Conservation (phyloP, 106 monocot species). For the Hemerocallis citrina region DNA sequence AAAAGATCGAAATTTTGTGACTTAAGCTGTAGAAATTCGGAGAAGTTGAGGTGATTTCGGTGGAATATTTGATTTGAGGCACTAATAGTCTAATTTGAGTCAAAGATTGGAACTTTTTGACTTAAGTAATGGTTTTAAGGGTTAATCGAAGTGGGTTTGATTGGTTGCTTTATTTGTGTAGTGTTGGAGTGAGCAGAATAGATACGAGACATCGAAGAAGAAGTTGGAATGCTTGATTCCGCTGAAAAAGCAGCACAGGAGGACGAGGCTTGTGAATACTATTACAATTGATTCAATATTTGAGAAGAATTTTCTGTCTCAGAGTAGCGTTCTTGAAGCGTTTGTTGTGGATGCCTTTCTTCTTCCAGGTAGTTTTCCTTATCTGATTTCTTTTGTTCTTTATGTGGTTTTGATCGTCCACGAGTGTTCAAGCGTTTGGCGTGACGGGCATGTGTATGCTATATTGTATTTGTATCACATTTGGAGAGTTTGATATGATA, state of each 20-base stretch:
- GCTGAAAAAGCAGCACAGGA: conserved; percentile 37
- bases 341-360: conserved; percentile 63
- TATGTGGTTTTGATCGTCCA: neutral
- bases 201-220: conserved; percentile 39
- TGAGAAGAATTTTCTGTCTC: conserved; percentile 86
- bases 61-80: neutral
- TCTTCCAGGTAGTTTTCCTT: conserved; percentile 57
- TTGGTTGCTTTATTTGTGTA: conserved; percentile 9
- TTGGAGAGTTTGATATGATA: neutral
- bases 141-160: neutral
- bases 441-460: too few relatives aligned
- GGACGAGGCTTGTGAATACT: conserved; percentile 49
- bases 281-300: conserved; percentile 79
- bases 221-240: conserved; percentile 40
- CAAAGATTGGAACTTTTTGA: neutral
- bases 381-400: conserved; percentile 2
- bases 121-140: neutral
- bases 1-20: neutral
- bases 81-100: neutral
- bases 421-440: neutral
- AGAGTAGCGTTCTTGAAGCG: conserved; percentile 58
- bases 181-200: conserved; percentile 80
- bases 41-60: neutral
- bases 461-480: neutral
- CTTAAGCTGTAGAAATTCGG: neutral